Evolutionary conservation across 352 stramenopile species (phyloP).

Genomic region (Phytophthora hibernalis): DNA sequence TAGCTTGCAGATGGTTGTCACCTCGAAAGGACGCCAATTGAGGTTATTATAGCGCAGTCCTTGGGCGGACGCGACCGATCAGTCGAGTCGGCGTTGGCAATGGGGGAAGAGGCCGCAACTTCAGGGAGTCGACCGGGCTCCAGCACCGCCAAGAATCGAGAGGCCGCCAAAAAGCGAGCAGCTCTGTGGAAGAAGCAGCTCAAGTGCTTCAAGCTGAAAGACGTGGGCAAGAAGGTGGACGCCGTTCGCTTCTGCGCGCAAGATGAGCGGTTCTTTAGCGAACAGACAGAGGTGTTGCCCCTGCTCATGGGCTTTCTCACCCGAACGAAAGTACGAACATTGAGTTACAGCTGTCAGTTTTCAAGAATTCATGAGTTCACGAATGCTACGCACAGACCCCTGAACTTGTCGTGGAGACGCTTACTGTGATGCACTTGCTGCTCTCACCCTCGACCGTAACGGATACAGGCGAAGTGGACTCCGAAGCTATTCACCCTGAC

Average conservation of each 20-base stretch:
- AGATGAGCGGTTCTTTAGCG: slow-evolving; percentile 60
- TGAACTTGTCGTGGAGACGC: slow-evolving; percentile 46
- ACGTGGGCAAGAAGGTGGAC: slow-evolving; percentile 69
- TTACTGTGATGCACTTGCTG: slow-evolving; percentile 37
- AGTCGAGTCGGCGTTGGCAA: slow-evolving; percentile 11
- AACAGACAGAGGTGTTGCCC: slow-evolving; percentile 62
- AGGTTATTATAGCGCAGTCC: neutral
- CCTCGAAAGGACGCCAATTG: slow-evolving; percentile 23
- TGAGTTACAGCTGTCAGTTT: neutral
- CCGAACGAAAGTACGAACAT: slow-evolving; percentile 55
- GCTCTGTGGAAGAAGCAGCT: slow-evolving; percentile 60
- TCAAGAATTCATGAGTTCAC: neutral
- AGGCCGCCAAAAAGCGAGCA: slow-evolving; percentile 43
- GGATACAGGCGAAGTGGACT: slow-evolving; percentile 4
- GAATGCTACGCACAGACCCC: slow-evolving; percentile 27
- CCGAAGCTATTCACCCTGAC: slow-evolving; percentile 41
- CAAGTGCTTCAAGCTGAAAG: slow-evolving; percentile 77
- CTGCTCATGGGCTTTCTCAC: slow-evolving; percentile 57
- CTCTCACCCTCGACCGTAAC: slow-evolving; percentile 21
- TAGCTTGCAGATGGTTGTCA: neutral
- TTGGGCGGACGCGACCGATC: slow-evolving; percentile 20
- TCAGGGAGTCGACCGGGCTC: slow-evolving; percentile 18
- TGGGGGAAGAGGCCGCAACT: slow-evolving; percentile 29
- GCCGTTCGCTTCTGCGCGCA: slow-evolving; percentile 56
- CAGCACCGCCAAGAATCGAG: slow-evolving; percentile 28